These are phyloP conservation scores for Clonostachys solani DNA, from an alignment of 2,329 filamentous ascomycete species.

Conservation along the genomic window DNA sequence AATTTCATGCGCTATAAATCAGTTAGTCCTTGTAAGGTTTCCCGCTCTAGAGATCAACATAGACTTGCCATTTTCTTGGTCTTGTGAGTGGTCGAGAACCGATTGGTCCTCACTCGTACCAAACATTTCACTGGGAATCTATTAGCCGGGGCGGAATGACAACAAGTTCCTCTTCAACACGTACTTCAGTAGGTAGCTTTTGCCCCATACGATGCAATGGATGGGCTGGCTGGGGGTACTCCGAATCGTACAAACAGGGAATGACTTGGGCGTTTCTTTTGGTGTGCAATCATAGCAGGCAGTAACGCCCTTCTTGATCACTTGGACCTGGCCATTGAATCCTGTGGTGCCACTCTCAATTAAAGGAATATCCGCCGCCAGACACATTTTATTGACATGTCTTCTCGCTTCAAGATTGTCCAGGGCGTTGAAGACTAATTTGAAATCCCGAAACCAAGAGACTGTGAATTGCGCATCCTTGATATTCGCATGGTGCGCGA, in stretches of 20 bases:
- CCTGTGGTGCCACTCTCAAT: slow-evolving; percentile 97
- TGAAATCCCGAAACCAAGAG: slow-evolving; percentile 80
- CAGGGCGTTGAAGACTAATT: slow-evolving; percentile 90
- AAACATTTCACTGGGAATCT: slow-evolving; percentile 65
- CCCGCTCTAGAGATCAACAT: neutral
- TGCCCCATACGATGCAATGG: slow-evolving; percentile 98
- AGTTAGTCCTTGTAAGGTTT: neutral
- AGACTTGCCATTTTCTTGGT: slow-evolving; percentile 69
- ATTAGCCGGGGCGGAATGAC: neutral
- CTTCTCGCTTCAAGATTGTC: slow-evolving; percentile 92
- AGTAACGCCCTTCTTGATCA: slow-evolving; percentile 86
- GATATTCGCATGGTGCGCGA: slow-evolving; percentile 91
- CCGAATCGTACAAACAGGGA: slow-evolving; percentile 94
- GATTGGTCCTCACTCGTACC: slow-evolving; percentile 85
- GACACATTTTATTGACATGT: slow-evolving; percentile 96
- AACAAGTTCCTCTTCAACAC: slow-evolving; percentile 17
- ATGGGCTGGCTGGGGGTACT: slow-evolving; percentile 96
- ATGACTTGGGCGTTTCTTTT: slow-evolving; percentile 88
- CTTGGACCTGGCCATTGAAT: slow-evolving; percentile 96
- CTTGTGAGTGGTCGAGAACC: slow-evolving; percentile 73
- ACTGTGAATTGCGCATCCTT: slow-evolving; percentile 85
- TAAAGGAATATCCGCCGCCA: slow-evolving; percentile 83
- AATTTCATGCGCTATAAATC: slow-evolving; percentile 63
- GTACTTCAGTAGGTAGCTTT: slow-evolving; percentile 85
- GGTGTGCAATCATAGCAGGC: slow-evolving; percentile 95